Base-by-base conservation (phyloP, 2,329 filamentous ascomycete genomes). In the Keithomyces neogunnii region DNA sequence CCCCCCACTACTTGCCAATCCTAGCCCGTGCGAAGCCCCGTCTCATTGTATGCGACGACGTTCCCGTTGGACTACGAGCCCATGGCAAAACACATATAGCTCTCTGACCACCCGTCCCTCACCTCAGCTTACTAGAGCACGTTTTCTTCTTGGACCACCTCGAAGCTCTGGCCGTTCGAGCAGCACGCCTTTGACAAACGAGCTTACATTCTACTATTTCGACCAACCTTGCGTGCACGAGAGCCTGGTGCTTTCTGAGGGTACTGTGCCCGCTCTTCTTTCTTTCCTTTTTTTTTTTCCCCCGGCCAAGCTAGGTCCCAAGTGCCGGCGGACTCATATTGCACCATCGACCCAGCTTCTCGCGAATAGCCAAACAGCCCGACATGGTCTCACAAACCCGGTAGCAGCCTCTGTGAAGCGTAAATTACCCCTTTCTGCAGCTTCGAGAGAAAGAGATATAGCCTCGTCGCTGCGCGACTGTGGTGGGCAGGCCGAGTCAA, bases 261-360 rank as follows among this genome's bases (percentile, higher is more conserved):
- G 33, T 30, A 11, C 28, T 30, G 4, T 47, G 30, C 7, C 33
- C 5, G 38, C 13, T 26, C 13, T 39, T 19, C n/a, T 19, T 33
- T 26, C 5, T 32, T 30, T 19, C 51, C 29, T n/a, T 19, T 13
- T 8, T 31, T 48, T 26, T 32, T 26, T 19, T n/a, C n/a, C 4
- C 32, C 33, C 29, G 26, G 32, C 30, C 47, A 26, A 45, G 29
- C 48, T 29, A 29, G 36, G n/a, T 10, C 11, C 6, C 2, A 36
- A 48, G 19, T 40, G 45, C 48, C 35, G 19, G 19, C 19, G 29
- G 32, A 39, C 48, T 28, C n/a, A 28, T 31, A 51, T 45, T 48
- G 45, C 49, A 51, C 49, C 49, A 45, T 44, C 49, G 52, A 49
- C 42, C 38, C 38, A 32, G 36, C 48, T 45, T 46, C 49, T 44